Evolutionary conservation across 148 eudicot species (phyloP), one percentile per base, ranked within the genome.

Genomic region (Nyssa sinensis): DNA sequence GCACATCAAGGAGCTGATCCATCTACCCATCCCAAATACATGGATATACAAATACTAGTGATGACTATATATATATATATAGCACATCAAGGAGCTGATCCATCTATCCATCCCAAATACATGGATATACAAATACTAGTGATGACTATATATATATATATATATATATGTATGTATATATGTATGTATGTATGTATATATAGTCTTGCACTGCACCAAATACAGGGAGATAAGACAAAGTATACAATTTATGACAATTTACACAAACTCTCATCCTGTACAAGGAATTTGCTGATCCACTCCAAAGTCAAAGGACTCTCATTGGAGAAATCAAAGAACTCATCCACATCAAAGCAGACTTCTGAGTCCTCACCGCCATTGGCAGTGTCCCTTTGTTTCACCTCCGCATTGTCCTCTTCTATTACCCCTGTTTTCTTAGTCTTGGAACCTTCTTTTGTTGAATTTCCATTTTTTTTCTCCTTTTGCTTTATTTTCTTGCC

Each of bases 251-350:
- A 58, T 1, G 57, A 67, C n/a, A 21, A 73, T 17, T 49, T 23
- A 37, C 51, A 75, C n/a, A 30, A 70, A 35, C 35, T 31, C 11
- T 68, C 72, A 13, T 82, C 84, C 37, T 62, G 34, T 67, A 72
- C 68, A 71, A 84, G 74, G 59, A 87, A 86, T 33, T 71, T 74
- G 67, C 63, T 77, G 9, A 89, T 80, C 90, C 93, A 88, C 69
- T 83, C 84, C 72, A 86, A 66, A 62, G 80, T 83, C 9, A 68
- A 33, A 3, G 85, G 81, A 1, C 75, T 79, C 67, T 84, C 85
- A 59, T 78, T 70, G 34, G 90, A 88, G 82, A 89, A 91, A 86
- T 91, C 86, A 76, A 92, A 83, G 75, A 85, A 81, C 37, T 81
- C 83, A 69, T 85, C 82, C 5, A 57, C 32, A 62, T 84, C 84